phyloP scores from a whole-genome alignment of 148 eudicot species.

The Rhododendron mucronatum region DNA sequence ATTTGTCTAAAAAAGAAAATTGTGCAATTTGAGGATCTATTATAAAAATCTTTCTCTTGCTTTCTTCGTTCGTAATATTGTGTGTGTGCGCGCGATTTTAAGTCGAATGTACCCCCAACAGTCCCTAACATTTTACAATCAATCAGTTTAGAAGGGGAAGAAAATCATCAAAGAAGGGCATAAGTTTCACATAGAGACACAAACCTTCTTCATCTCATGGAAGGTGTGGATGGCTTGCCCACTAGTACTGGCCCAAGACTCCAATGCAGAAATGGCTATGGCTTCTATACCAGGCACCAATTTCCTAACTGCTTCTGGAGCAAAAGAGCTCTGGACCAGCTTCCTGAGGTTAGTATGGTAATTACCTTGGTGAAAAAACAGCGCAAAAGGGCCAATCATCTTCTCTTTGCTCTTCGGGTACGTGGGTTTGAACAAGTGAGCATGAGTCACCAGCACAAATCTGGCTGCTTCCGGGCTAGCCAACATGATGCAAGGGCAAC shows the following conservation, averaged over 20 bases:
- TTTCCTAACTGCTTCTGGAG: conserved; percentile 29
- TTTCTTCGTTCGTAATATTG: too few species aligned
- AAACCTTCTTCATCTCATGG: conserved; percentile 43
- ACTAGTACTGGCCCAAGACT: conserved; percentile 23
- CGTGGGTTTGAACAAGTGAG: conserved; percentile 77
- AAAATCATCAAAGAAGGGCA: neutral
- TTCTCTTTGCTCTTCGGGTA: conserved; percentile 82
- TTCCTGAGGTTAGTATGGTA: conserved; percentile 57
- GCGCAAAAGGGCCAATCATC: conserved; percentile 65
- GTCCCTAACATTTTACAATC: too few species aligned
- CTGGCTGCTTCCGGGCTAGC: conserved; percentile 67
- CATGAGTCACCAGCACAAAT: conserved; percentile 63
- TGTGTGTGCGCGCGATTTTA: too few species aligned
- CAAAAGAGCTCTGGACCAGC: conserved; percentile 36
- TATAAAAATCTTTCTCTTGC: too few species aligned
- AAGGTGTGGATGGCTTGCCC: conserved; percentile 28
- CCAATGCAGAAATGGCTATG: conserved; percentile 29
- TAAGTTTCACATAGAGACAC: neutral
- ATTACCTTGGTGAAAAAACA: conserved; percentile 74
- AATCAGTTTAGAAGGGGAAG: too few species aligned
- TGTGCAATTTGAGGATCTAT: too few species aligned
- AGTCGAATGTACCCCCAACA: too few species aligned
- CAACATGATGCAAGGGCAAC: conserved; percentile 81
- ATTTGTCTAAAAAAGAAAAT: too few species aligned
- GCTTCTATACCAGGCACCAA: conserved; percentile 31